phyloP scores from a whole-genome alignment of 2,329 filamentous ascomycete species.

The Apiospora phragmitis region DNA sequence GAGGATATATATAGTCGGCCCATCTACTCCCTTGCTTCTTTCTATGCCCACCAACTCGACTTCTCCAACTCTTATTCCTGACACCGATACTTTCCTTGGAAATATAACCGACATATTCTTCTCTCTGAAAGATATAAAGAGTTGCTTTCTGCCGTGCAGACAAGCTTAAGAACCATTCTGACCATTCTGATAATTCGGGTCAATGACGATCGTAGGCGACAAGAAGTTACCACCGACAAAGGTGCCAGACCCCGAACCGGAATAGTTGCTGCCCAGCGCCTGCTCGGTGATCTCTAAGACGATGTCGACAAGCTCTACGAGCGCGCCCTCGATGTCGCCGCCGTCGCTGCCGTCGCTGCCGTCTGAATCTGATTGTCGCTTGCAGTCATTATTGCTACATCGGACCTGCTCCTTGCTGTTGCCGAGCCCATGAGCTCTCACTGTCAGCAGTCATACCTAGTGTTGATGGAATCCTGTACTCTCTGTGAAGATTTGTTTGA shows the following conservation, averaged over 20 bases:
- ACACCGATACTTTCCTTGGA: neutral
- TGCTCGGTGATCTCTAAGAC: neutral
- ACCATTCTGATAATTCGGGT: neutral
- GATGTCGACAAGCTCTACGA: neutral
- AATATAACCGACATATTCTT: neutral
- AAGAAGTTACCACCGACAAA: constrained; percentile 3
- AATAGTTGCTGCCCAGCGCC: neutral
- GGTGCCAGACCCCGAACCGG: neutral
- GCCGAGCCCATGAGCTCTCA: neutral
- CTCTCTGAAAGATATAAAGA: neutral
- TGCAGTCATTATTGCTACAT: neutral
- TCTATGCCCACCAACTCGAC: neutral
- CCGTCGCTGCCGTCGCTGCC: neutral
- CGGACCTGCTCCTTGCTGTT: neutral
- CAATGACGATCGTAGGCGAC: neutral
- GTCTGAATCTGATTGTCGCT: neutral
- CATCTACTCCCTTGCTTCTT: neutral
- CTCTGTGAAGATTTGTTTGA: neutral
- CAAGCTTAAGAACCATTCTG: neutral
- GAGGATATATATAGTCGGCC: neutral
- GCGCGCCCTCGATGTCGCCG: neutral
- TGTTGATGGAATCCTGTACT: neutral
- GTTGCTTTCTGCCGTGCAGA: neutral
- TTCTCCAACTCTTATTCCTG: neutral
- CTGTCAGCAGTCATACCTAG: no score